Evolutionary conservation across 306 rosid genomes (phyloP), one percentile per base, ranked within the genome.

Genomic region (Dryas drummondii): DNA sequence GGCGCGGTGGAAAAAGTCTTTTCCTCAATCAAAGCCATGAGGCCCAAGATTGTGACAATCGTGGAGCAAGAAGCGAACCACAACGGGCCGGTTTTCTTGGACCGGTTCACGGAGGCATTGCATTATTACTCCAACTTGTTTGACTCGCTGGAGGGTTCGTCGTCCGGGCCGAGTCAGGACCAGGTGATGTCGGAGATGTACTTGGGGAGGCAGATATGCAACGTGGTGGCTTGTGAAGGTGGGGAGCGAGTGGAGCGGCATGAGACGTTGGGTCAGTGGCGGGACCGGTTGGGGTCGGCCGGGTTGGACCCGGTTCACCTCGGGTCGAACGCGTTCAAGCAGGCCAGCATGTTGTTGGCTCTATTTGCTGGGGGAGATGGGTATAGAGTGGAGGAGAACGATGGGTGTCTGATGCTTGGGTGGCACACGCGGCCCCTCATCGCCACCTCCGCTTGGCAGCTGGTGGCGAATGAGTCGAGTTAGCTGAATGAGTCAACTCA

Each of bases 381-480:
- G 32, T 93, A 93, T 42, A 74, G 82, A 59, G 97, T 91, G 74
- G 97, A 93, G 72, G 97, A 93, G 79, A 91, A 82, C 32, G 79
- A 81, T 2, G 98, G 96, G 58, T 84, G 87, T 74, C 87, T 93
- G 42, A 85, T 87, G 93, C 88, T 93, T 5, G 97, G 97, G 9
- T 93, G 98, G 97, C 98, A 93, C 74, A 91, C 93, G 2, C 81
- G 97, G 74, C 92, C 94, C 1, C 90, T 93, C 62, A 91, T 93
- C 12, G 96, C 97, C 41, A 91, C 97, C 63, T 89, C 98, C 3
- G 98, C 97, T 0, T 93, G 98, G 98, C 83, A 84, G 52, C 82
- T 84, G 37, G 3, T 32, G 37, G 37, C 37, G 2, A 32, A 32
- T 32, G 37, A 32, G 89, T 83, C 76, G 54, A 78, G 93, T 83